Evolutionary conservation across 495 filamentous ascomycete species (phyloP).

Genomic region (Trichodelitschia bisporula): DNA sequence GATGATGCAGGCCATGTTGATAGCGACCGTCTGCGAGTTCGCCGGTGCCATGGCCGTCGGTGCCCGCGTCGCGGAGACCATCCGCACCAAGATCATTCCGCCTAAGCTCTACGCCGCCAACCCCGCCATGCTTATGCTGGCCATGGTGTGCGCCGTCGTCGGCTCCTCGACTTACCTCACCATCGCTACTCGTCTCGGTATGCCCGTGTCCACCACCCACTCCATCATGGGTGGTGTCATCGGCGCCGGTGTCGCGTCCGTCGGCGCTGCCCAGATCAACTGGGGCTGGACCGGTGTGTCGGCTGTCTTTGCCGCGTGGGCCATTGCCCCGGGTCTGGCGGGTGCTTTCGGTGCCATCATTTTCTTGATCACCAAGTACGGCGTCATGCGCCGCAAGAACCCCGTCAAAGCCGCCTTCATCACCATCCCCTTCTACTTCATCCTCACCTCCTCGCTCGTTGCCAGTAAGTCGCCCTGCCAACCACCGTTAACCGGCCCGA

Average conservation of each 20-base stretch:
- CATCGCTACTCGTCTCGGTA: constrained; percentile 4
- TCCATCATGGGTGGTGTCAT: constrained; percentile 19
- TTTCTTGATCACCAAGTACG: constrained; percentile 4
- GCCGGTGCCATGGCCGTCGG: constrained; percentile 33
- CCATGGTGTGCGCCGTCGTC: constrained; percentile 4
- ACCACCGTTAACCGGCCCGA: too few species aligned
- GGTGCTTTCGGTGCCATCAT: constrained; percentile 4
- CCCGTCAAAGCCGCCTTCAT: constrained; percentile 1
- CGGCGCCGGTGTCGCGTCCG: constrained; percentile 6
- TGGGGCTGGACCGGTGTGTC: constrained; percentile 9
- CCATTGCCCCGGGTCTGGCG: constrained; percentile 2
- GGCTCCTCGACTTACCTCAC: constrained; percentile 7
- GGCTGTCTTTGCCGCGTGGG: constrained; percentile 6
- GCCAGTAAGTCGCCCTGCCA: constrained; percentile 3
- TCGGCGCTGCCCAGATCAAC: neutral
- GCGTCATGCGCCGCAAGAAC: constrained; percentile 3
- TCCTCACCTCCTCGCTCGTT: constrained; percentile 4
- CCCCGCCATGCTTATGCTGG: constrained; percentile 34
- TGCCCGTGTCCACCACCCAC: constrained; percentile 7
- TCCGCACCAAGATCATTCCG: constrained; percentile 34
- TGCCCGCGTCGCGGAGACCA: constrained; percentile 31
- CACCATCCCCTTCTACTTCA: constrained; percentile 13
- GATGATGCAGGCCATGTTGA: constrained; percentile 10
- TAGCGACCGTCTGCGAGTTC: constrained; percentile 11
- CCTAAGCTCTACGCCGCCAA: constrained; percentile 22